phyloP scores from a whole-genome alignment of 345 rosid species.

The Crucihimalaya himalaica region DNA sequence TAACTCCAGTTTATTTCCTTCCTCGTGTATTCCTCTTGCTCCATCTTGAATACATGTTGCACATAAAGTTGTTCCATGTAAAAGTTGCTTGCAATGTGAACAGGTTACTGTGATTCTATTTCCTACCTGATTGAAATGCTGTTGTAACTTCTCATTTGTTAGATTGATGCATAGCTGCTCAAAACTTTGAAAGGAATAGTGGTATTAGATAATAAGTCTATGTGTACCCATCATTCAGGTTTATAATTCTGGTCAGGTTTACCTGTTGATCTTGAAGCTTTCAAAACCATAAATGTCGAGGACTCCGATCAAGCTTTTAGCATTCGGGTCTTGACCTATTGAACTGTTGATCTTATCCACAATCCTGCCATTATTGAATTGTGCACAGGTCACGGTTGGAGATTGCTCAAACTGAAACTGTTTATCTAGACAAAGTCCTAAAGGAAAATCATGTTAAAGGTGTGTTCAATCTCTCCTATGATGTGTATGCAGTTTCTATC shows the following conservation, averaged over 20 bases:
- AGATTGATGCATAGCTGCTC: conserved; percentile 83
- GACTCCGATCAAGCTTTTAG: conserved; percentile 68
- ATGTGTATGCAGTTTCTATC: background rate
- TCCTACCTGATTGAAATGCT: conserved; percentile 75
- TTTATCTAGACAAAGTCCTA: conserved; percentile 2
- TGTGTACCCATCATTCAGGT: conserved; percentile 19
- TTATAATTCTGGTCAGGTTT: conserved; percentile 1
- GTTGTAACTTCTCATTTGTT: conserved; percentile 80
- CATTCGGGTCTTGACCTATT: conserved; percentile 72
- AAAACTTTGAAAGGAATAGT: conserved; percentile 46
- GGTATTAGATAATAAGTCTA: conserved; percentile 14
- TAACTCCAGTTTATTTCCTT: conserved; percentile 83
- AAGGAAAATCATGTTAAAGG: background rate
- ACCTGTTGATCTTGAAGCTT: conserved; percentile 78
- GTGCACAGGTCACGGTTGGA: conserved; percentile 23
- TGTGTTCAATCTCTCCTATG: conserved; percentile 13
- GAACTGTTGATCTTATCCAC: conserved; percentile 74
- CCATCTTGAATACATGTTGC: conserved; percentile 86
- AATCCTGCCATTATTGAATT: conserved; percentile 51
- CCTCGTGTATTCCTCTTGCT: conserved; percentile 69
- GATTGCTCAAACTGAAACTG: conserved; percentile 8
- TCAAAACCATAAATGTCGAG: conserved; percentile 83
- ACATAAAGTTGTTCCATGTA: conserved; percentile 24
- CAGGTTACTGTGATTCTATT: background rate
- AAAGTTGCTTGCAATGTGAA: conserved; percentile 17